Evolutionary conservation across 257 asterid genomes (phyloP).

Genomic region (Cynanchum wilfordii): DNA sequence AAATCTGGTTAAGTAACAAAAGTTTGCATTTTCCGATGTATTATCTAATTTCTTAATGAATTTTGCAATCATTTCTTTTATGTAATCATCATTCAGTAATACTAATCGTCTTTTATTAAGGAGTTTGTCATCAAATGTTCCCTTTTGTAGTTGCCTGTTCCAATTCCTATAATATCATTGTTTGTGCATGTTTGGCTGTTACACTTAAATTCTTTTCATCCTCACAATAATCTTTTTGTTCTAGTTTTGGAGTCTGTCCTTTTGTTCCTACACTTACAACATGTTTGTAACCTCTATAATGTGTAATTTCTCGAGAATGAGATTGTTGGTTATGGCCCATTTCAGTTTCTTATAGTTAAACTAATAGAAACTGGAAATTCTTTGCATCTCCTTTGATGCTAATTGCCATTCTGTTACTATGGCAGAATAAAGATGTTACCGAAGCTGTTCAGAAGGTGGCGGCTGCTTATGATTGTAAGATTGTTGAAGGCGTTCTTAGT

Average conservation of each 20-base stretch:
- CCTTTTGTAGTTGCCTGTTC: not conserved
- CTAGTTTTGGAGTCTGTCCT: not conserved
- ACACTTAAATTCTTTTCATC: not conserved
- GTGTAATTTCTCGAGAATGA: too few species aligned
- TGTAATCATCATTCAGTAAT: not conserved
- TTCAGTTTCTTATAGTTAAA: not conserved
- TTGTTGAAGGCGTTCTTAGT: slow-evolving; percentile 79
- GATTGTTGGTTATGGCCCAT: not conserved
- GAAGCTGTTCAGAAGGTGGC: slow-evolving; percentile 75
- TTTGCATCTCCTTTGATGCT: not conserved
- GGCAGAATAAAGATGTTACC: slow-evolving; percentile 62
- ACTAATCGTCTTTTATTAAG: not conserved
- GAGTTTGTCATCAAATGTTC: not conserved
- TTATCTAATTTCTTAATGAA: not conserved
- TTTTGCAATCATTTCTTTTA: not conserved
- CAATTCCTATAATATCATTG: not conserved
- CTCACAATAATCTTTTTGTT: not conserved
- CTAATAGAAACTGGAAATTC: not conserved
- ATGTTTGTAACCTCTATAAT: not conserved
- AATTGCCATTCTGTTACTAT: not conserved
- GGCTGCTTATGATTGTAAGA: slow-evolving; percentile 81
- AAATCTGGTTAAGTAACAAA: too few species aligned
- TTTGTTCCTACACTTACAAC: not conserved
- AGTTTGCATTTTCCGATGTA: not conserved
- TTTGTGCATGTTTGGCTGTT: not conserved